Conservation (phyloP, 306 rosid genomes). For the Potentilla sterilis region DNA sequence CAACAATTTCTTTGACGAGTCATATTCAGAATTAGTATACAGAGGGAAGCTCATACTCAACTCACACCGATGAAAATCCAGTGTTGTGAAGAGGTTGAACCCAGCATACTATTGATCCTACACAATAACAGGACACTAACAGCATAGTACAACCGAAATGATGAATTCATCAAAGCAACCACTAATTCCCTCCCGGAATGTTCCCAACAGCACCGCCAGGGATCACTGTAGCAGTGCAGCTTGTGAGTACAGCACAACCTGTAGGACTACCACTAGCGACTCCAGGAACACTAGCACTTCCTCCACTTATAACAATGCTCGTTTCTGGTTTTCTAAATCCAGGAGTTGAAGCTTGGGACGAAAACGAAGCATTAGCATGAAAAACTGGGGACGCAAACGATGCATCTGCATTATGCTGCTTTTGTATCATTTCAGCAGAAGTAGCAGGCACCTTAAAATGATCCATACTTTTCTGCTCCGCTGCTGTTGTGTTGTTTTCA, state of each 20-base stretch:
- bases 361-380: conserved; percentile 33
- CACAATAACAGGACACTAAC: neutral
- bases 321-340: conserved; percentile 49
- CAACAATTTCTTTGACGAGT: neutral
- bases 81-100: conserved; percentile 10
- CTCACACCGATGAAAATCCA: neutral
- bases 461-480: conserved; percentile 55
- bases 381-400: conserved; percentile 22
- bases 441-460: conserved; percentile 28
- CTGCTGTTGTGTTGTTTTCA: conserved; percentile 51
- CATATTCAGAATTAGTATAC: conserved; percentile 10
- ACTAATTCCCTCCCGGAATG: conserved; percentile 28
- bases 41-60: conserved; percentile 3
- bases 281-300: conserved; percentile 34
- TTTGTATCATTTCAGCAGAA: conserved; percentile 52
- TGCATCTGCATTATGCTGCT: conserved; percentile 48
- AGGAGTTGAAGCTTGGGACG: conserved; percentile 34
- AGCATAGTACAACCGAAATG: neutral
- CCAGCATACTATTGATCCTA: conserved; percentile 9
- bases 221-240: conserved; percentile 11
- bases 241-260: conserved; percentile 26
- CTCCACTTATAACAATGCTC: conserved; percentile 29
- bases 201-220: conserved; percentile 22
- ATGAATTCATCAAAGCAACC: conserved; percentile 25
- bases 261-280: conserved; percentile 17